Conservation (phyloP, 2,329 filamentous ascomycete species). For the Cordyceps tenuipes region DNA sequence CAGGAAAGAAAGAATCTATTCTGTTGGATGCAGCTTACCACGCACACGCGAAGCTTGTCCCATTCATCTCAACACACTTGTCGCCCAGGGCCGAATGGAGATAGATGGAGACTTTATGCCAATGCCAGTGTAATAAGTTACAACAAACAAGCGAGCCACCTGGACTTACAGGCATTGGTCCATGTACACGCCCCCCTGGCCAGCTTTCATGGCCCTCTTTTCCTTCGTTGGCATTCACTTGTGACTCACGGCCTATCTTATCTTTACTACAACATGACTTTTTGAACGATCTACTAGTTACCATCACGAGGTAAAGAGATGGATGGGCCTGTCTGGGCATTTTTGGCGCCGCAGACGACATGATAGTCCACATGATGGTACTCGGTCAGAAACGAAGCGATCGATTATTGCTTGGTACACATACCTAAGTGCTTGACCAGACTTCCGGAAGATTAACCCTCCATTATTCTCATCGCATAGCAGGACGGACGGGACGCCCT, state of each 20-base stretch:
- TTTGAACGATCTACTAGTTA: background rate
- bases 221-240: background rate
- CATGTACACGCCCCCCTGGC: conserved; percentile 3
- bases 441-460: background rate
- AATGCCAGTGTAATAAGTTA: too few species aligned
- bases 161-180: background rate
- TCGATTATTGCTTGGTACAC: too few species aligned
- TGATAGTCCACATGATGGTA: background rate
- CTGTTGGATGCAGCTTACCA: too few species aligned
- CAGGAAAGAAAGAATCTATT: too few species aligned
- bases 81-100: background rate
- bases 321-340: background rate
- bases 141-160: background rate
- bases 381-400: background rate
- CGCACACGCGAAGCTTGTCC: background rate
- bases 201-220: background rate
- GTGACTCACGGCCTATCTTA: background rate
- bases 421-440: background rate
- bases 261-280: background rate
- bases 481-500: too few species aligned
- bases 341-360: background rate
- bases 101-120: too few species aligned
- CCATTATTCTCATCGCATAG: background rate
- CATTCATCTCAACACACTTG: background rate
- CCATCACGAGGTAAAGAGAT: background rate